Base-by-base conservation (phyloP, 73 alveolate species). In the Loxodes magnus region DNA sequence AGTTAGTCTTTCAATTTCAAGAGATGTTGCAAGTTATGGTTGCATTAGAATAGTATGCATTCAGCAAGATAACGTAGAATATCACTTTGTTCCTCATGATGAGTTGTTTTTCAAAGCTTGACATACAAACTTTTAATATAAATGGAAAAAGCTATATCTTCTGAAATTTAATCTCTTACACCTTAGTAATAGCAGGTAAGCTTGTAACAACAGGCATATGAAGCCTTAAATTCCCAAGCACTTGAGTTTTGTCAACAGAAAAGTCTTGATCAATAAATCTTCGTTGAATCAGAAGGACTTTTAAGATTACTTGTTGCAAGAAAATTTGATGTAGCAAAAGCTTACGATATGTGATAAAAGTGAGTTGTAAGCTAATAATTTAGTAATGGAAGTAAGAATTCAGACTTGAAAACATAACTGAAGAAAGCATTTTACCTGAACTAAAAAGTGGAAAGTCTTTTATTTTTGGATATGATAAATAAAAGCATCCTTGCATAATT, bases 361-460 rank as follows among this genome's bases (percentile, higher is more conserved):
- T 66, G 80, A 64, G 58, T 57, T 37, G 68, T 55, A 55, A 19
- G 56, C 4, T 12, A 49, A 3, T 3, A 4, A 3, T 38, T 5
- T 16, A 55, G 71, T 46, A 66, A n/a, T 66, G 80, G 80, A 58
- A 72, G 33, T 15, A 55, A 22, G 60, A 38, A 3, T 66, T 51
- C 46, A 54, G 51, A 33, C 59, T 65, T 1, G 80, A 66, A 14
- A 16, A 57, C 20, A 66, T 66, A 19, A 48, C 56, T 2, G 66
- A 64, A 0, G 74, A 57, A 19, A 30, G 41, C 9, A 39, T 66
- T 2, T 57, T 52, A 34, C 21, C 10, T 20, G 37, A 55, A 9
- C 26, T 66, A 4, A n/a, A 36, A 22, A 66, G 43, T 29, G 80
- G 67, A 25, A 58, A 64, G 16, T 36, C 67, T 27, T 37, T 66